Evolutionary conservation across 1,284 basidiomycete genomes (phyloP), one percentile per base, ranked within the genome.

Genomic region (Blastosporella zonata): DNA sequence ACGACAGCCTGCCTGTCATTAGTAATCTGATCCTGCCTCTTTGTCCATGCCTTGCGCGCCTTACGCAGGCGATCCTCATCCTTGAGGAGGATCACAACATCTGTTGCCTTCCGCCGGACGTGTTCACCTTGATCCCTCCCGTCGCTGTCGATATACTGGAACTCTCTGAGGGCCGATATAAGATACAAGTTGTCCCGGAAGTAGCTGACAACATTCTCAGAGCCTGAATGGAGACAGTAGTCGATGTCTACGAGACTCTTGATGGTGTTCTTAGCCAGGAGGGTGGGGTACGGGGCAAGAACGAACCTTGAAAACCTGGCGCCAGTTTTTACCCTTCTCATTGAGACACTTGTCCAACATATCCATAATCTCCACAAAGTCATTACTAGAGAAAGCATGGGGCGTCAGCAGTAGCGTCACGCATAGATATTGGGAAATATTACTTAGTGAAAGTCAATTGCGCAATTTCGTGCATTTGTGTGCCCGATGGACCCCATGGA

Each of bases 401-500:
- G 6, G 9, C 25, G 9, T 27, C 9, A 27, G 25, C 12, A 31
- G 7, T 13, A 3, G 7, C 29, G 13, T 7, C 13, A 6, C 3
- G 12, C 6, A 31, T 3, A 13, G n/a, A 42, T 8, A 43, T 39
- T 31, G 13, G 35, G 27, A 37, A 45, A 56, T 9, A 56, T 48
- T 23, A 96, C 93, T 98, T 95, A 72, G 97, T 97, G 71, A 93
- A 99, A 18, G 93, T 96, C 70, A 99, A 70, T 69, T 97, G 95
- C 0, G 96, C 95, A 57, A 99, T 84, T 74, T 98, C 96, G 71
- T 97, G 97, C 97, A 99, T 98, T 77, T 95, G 93, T 2, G 94
- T 93, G 8, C 96, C 96, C 15, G 91, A 93, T 12, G 97, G 96
- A 0, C 97, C 96, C 96, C 96, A 98, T 5, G 97, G 91, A 67